Evolutionary conservation across 495 filamentous ascomycete genomes (phyloP), one percentile per base, ranked within the genome.

Genomic region (Tuber magnatum): DNA sequence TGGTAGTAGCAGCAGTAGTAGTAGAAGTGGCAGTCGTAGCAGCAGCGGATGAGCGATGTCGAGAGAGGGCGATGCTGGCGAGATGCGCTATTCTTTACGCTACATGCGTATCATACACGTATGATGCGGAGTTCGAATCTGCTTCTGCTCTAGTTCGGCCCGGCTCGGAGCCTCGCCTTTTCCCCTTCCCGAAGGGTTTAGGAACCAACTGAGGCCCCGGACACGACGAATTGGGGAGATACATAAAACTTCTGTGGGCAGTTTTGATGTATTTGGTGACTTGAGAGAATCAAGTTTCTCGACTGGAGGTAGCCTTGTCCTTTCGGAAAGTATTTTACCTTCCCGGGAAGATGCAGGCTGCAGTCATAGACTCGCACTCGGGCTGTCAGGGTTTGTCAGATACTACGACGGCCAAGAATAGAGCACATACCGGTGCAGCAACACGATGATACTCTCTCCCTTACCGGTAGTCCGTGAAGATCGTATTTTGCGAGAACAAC

Each of bases 21-120:
- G 51, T 0, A 46, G 40, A 14, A 56, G 74, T 69, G 69, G 74
- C 38, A 20, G 39, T 28, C 14, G 72, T 28, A 18, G 76, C 42
- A 51, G 74, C 70, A 56, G 39, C 46, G 46, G 72, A 68, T 70
- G 42, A 44, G 71, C 10, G 70, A 71, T 41, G 44, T 72, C 41
- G 78, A 69, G 77, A 70, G 44, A 79, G 56, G 56, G 28, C 35
- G 56, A 65, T 65, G 56, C 28, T 32, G 14, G 56, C 56, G 32
- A 35, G 28, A 28, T 65, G 14, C 56, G 56, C 56, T 16, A 35
- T 65, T 65, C 56, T 65, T 16, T 65, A 28, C 28, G 56, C 14
- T 28, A 7, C 56, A 35, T 65, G 56, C n/a, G n/a, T n/a, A n/a
- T n/a, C 28, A 20, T 20, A 22, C 43, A 5, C 3, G 46, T 48